Percentiles rank a stretch among this genome's conserved stretches.
Evolutionary conservation across 768 basidiomycete species (phyloP).

Genomic region (Leccinum longicurvipes): DNA sequence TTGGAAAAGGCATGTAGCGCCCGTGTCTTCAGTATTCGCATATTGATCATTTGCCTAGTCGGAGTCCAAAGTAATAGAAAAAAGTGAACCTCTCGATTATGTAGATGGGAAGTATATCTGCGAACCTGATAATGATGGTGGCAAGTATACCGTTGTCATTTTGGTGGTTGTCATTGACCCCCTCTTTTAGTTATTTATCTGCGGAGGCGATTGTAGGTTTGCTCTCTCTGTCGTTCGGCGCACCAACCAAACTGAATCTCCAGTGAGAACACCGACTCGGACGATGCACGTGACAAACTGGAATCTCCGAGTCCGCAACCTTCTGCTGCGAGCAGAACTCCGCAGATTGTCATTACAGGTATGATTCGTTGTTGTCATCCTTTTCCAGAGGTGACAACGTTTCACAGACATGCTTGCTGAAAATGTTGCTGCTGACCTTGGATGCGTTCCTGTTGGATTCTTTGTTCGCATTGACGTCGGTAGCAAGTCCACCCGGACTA

Average conservation of each 20-base stretch:
- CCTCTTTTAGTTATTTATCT: constrained; percentile 1
- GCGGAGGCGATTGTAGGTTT: neutral
- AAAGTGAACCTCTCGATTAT: neutral
- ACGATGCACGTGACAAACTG: neutral
- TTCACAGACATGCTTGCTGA: constrained; percentile 11
- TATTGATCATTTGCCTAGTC: neutral
- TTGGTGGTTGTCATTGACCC: neutral
- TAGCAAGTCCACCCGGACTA: neutral
- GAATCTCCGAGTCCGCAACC: neutral
- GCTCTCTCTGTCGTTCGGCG: neutral
- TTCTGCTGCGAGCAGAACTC: neutral
- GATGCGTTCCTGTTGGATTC: constrained; percentile 15
- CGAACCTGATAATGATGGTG: neutral
- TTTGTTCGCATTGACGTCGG: constrained; percentile 8
- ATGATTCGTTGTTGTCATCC: neutral
- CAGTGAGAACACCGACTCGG: neutral
- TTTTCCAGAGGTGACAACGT: neutral
- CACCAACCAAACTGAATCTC: neutral
- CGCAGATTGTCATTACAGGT: constrained; percentile 4
- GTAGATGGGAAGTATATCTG: neutral
- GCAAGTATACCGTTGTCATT: neutral
- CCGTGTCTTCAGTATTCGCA: neutral
- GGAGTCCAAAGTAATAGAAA: neutral
- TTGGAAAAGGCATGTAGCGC: neutral
- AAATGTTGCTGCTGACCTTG: constrained; percentile 3